A percentile compares a stretch with the other conserved stretches of the same genome.
Evolutionary conservation across 176 grass and related monocot species (phyloP).

Genomic region (Saccharum officinarum): DNA sequence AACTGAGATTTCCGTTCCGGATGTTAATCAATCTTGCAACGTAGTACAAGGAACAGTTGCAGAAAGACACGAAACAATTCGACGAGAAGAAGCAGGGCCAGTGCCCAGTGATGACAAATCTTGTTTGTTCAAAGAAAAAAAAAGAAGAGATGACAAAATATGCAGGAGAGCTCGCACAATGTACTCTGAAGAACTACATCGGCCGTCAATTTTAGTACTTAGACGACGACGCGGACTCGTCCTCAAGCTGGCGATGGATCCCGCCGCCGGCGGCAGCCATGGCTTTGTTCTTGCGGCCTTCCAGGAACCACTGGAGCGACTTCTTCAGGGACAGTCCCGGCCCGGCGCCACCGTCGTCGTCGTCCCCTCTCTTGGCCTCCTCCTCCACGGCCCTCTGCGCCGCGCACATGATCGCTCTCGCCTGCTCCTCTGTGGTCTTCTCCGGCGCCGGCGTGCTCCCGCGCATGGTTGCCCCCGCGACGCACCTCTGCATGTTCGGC

Average conservation of each 20-base stretch:
- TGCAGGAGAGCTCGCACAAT: neutral
- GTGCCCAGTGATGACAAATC: neutral
- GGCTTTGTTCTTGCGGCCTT: neutral
- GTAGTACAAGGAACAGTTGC: too few relatives aligned
- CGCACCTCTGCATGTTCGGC: neutral
- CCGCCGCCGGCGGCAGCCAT: neutral
- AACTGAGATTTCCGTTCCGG: neutral
- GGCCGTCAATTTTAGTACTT: neutral
- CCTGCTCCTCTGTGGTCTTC: neutral
- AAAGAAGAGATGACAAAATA: neutral
- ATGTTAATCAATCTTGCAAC: too few relatives aligned
- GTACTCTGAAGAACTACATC: neutral
- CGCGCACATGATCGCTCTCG: slow-evolving; percentile 8
- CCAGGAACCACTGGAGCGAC: slow-evolving; percentile 37
- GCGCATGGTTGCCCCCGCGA: neutral
- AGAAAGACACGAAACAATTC: neutral
- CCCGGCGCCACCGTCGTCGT: neutral
- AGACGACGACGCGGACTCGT: neutral
- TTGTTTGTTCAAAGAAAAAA: neutral
- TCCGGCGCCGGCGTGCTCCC: neutral
- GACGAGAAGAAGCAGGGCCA: neutral
- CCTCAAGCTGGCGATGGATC: neutral
- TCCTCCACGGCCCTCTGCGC: slow-evolving; percentile 21
- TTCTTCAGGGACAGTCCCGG: neutral
- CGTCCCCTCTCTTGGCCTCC: neutral